Evolutionary conservation across 805 yeast species (phyloP).

Genomic region (Dipodascopsis tothii): DNA sequence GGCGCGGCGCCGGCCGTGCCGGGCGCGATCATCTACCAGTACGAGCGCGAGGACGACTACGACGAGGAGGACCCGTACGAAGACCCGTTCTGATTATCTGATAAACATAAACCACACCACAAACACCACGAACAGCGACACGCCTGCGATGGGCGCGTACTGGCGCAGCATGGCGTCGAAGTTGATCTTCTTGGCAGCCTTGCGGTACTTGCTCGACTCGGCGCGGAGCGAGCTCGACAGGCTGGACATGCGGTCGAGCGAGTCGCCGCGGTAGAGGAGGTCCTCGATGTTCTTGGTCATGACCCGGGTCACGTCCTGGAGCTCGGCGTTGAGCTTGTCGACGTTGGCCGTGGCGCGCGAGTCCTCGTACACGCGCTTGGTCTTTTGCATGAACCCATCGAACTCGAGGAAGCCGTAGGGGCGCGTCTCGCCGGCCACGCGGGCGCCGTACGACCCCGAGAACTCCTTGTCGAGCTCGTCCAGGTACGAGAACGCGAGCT

Average conservation of each 20-base stretch:
- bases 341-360: constrained; percentile 82
- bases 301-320: constrained; percentile 88
- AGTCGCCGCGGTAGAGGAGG: constrained; percentile 87
- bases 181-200: constrained; percentile 84
- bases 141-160: constrained; percentile 77
- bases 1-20: constrained; percentile 54
- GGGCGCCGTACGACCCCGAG: constrained; percentile 65
- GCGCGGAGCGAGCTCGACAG: constrained; percentile 69
- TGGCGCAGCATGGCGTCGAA: constrained; percentile 81
- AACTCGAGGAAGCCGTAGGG: constrained; percentile 88
- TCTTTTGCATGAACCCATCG: constrained; percentile 61
- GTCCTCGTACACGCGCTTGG: constrained; percentile 83
- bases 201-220: constrained; percentile 80
- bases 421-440: constrained; percentile 46
- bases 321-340: constrained; percentile 76
- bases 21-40: constrained; percentile 93
- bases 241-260: constrained; percentile 81
- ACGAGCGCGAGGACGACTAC: constrained; percentile 93
- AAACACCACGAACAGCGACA: constrained; percentile 58
- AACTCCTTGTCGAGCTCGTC: constrained; percentile 78
- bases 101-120: constrained; percentile 71
- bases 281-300: constrained; percentile 97
- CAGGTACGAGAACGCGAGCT: constrained; percentile 79
- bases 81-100: constrained; percentile 63
- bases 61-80: constrained; percentile 98